phyloP scores from a whole-genome alignment of 139 green algal genomes.

The Chlorella sp. region DNA sequence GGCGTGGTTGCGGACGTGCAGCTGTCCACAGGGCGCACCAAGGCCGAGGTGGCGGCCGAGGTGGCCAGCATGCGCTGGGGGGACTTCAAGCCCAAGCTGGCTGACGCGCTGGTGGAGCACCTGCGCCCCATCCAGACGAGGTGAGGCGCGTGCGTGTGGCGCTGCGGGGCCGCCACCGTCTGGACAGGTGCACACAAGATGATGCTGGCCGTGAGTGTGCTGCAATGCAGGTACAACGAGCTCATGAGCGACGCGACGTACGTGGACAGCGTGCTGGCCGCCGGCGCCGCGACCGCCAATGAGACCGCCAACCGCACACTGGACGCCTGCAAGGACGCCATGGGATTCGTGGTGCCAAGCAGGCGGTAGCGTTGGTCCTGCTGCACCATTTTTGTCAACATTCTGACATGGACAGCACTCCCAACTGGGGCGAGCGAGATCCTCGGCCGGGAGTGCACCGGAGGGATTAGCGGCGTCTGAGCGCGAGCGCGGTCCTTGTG shows the following conservation, averaged over 20 bases:
- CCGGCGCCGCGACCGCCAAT: conserved; percentile 49
- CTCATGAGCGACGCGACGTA: conserved; percentile 42
- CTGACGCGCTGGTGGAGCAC: conserved; percentile 90
- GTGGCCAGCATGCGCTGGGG: conserved; percentile 79
- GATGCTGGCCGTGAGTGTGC: background rate
- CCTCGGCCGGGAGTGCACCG: too few relatives aligned
- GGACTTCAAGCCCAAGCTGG: conserved; percentile 90
- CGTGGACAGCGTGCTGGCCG: conserved; percentile 54
- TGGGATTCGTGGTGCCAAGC: conserved; percentile 60
- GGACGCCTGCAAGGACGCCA: conserved; percentile 53
- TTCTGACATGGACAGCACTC: too few relatives aligned
- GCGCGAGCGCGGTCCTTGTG: too few relatives aligned
- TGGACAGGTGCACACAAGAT: background rate
- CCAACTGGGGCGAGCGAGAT: too few relatives aligned
- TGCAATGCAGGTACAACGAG: conserved; percentile 29
- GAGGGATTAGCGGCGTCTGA: too few relatives aligned
- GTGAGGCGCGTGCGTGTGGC: background rate
- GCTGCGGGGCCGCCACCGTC: background rate
- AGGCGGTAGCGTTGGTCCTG: too few relatives aligned
- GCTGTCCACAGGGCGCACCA: conserved; percentile 41
- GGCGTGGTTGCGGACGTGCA: too few relatives aligned
- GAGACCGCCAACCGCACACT: conserved; percentile 57
- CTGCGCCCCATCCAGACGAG: conserved; percentile 79
- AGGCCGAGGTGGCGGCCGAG: conserved; percentile 60
- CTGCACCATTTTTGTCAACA: too few relatives aligned